Base-by-base conservation (phyloP, 148 eudicot genomes). In the Vaccinium darrowii region DNA sequence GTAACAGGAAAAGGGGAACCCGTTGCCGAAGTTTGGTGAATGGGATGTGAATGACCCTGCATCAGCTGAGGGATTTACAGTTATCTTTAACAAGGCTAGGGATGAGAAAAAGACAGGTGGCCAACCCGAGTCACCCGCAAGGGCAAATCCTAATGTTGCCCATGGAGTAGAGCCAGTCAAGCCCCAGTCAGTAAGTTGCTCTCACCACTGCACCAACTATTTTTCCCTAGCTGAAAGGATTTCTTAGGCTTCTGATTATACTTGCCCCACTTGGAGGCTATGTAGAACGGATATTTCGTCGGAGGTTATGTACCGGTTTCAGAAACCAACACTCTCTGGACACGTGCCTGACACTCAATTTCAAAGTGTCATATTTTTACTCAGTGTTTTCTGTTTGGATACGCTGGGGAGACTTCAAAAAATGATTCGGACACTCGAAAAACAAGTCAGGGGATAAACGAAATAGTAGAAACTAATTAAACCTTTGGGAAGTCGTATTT, bases 31-130 rank as follows among this genome's bases (percentile, higher is more conserved):
- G 89, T 94, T 94, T 90, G 97, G 97, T 78, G 97, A 94, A 85
- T 94, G 97, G 97, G 97, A 94, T 74, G 97, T 94, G 19, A 94
- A 93, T 87, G 97, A 93, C 86, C 97, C 97, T 81, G 92, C 97
- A 86, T 94, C 97, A 80, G 98, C 98, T 50, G 98, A 94, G 87
- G 98, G 98, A 74, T 94, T 94, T 87, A 94, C 98, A 83, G 98
- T 94, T 81, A 94, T 94, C 39, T 94, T 94, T 79, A 93, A 94
- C 85, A 94, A 94, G 87, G 98, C 98, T 21, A 92, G 98, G 88
- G 93, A 94, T 92, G 98, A 94, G 90, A 94, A 94, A 87, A 94
- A 94, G 84, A 94, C 95, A 15, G 98, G 98, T 86, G 94, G 94
- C 77, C 90, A 93, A 77, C 91, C 93, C 4, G 95, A 93, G 27